Conservation (phyloP, 164 flowering plant species). For the Magnolia sinica region DNA sequence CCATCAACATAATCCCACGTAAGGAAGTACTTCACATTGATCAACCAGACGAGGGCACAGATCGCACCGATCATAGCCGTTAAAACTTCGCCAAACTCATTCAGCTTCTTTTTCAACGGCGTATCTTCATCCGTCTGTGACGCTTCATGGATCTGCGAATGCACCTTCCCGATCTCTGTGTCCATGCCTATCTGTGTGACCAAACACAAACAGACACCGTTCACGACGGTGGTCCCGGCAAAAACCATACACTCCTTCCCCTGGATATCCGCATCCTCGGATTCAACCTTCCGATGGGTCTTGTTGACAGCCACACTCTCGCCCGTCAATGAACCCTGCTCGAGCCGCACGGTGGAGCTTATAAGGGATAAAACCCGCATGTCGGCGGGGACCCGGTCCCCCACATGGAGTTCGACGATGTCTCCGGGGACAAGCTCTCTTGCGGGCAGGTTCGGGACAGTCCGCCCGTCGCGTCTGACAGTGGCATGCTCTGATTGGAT, state of each 20-base stretch:
- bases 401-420: constrained; percentile 49
- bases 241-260: constrained; percentile 55
- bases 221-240: constrained; percentile 55
- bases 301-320: constrained; percentile 58
- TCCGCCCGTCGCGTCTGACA: constrained; percentile 34
- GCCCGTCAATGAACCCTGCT: constrained; percentile 53
- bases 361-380: constrained; percentile 45
- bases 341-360: constrained; percentile 42
- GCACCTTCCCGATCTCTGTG: constrained; percentile 56
- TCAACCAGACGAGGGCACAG: constrained; percentile 48
- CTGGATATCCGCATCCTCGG: constrained; percentile 43
- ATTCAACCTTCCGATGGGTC: constrained; percentile 32
- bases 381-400: constrained; percentile 55
- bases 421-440: constrained; percentile 52
- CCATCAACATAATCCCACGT: constrained; percentile 55
- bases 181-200: constrained; percentile 49
- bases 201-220: constrained; percentile 46
- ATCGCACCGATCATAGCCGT: constrained; percentile 47
- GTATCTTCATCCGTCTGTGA: constrained; percentile 50
- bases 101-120: constrained; percentile 54
- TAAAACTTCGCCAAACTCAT: constrained; percentile 48
- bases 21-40: constrained; percentile 52
- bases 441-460: constrained; percentile 29
- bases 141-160: constrained; percentile 52
- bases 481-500: constrained; percentile 48